Evolutionary conservation across 75 land plant species (phyloP).

Genomic region (Sequoiadendron giganteum): DNA sequence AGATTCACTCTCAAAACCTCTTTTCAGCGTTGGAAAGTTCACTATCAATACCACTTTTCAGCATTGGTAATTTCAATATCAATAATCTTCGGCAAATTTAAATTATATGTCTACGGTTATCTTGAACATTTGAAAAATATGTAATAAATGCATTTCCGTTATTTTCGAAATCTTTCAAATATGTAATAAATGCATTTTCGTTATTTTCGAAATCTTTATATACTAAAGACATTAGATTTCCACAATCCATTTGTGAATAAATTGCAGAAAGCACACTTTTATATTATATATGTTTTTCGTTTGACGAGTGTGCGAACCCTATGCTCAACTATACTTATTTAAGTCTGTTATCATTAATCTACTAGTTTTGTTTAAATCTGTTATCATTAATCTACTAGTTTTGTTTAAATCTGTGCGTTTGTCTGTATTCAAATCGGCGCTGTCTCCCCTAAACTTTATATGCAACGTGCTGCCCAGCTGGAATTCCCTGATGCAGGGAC

Average conservation of each 20-base stretch:
- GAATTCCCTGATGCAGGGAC: neutral
- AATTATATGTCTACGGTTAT: neutral
- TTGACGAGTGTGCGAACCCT: neutral
- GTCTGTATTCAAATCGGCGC: neutral
- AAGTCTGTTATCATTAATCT: no score
- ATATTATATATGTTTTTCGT: neutral
- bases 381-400: neutral
- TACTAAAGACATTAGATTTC: no score
- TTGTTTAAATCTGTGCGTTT: neutral
- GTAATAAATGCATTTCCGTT: neutral
- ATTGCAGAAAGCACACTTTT: neutral
- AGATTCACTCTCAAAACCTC: neutral
- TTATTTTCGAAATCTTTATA: neutral
- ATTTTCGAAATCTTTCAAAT: neutral
- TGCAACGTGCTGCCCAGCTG: neutral
- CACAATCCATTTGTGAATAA: no score
- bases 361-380: neutral
- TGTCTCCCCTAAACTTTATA: neutral
- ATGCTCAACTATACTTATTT: neutral
- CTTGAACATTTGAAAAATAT: neutral
- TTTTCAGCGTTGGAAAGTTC: neutral
- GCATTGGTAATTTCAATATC: neutral
- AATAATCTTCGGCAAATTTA: neutral
- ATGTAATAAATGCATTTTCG: neutral
- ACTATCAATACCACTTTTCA: neutral